Evolutionary conservation across 768 basidiomycete genomes (phyloP).

Genomic region (Nevesoporus exiguus): DNA sequence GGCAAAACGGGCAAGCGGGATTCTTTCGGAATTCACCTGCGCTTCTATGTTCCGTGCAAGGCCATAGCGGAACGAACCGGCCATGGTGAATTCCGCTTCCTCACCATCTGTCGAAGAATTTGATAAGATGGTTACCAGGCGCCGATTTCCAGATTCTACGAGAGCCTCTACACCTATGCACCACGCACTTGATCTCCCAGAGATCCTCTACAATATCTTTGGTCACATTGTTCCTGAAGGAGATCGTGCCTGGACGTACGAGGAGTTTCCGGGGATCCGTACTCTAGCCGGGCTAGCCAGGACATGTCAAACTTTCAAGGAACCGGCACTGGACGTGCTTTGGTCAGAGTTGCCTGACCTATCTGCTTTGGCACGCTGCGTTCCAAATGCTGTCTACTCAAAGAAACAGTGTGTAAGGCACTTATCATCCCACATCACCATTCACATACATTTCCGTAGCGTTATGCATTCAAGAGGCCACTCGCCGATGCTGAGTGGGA

Average conservation of each 20-base stretch:
- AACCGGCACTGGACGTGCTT: constrained; percentile 8
- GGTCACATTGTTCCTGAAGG: neutral
- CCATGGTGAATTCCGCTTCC: neutral
- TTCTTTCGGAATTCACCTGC: neutral
- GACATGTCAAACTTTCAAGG: constrained; percentile 7
- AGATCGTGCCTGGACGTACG: neutral
- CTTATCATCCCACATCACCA: neutral
- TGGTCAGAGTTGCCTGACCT: constrained; percentile 4
- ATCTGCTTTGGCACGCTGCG: neutral
- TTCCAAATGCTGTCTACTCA: neutral
- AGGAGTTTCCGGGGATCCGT: neutral
- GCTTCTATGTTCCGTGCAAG: neutral
- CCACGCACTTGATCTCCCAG: neutral
- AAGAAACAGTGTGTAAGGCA: neutral
- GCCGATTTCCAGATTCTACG: neutral
- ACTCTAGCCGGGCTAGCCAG: constrained; percentile 2
- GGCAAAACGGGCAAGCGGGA: neutral
- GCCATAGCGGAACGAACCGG: neutral
- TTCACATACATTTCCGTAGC: neutral
- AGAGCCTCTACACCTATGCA: neutral
- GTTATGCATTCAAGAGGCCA: neutral
- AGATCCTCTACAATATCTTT: constrained; percentile 6
- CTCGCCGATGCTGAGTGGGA: constrained; percentile 1
- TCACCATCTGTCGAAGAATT: neutral
- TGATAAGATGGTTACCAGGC: neutral